Base-by-base conservation (phyloP, 352 stramenopile genomes). In the Globisporangium solare region DNA sequence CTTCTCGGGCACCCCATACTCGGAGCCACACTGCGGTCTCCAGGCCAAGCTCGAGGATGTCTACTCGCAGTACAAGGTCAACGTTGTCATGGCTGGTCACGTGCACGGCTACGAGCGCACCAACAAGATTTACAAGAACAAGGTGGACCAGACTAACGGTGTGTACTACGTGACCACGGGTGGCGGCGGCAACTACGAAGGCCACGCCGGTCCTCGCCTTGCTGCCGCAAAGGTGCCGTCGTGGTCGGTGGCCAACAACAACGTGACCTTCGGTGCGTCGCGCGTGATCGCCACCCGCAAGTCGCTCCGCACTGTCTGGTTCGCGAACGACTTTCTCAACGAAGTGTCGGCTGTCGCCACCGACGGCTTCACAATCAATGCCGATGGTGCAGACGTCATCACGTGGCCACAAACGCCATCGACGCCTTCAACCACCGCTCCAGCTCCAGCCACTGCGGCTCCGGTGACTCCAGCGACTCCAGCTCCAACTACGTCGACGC, bases 31-130 rank as follows among this genome's bases (percentile, higher is more conserved):
- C 51, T 82, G 72, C 39, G 74, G 70, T 11, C 51, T 87, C 21
- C 73, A 81, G 60, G 58, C 62, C 41, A 76, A 74, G 45, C 60
- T 63, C 21, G 74, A 84, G 45, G 62, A 77, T 2, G 58, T 81
- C 22, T 79, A 76, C 51, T 66, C 66, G 0, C 50, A 70, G 20
- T 74, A 76, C 68, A 42, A 54, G 14, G 74, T 84, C 21, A 70
- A 79, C 47, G 56, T 56, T 22, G 58, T 84, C 39, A 69, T 84
- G 54, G 62, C 70, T 2, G 74, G 71, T n/a, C 74, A 84, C 55
- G 71, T 79, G 17, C 74, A 84, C 56, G 71, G 54, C 15, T 79
- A 84, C 51, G 74, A 84, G 42, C 71, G 74, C 37, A 73, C 66
- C 6, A 51, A 61, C 53, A 76, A 76, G 58, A 73, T 84, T 32